Evolutionary conservation across 306 rosid species (phyloP).

Genomic region (Betula pendula): DNA sequence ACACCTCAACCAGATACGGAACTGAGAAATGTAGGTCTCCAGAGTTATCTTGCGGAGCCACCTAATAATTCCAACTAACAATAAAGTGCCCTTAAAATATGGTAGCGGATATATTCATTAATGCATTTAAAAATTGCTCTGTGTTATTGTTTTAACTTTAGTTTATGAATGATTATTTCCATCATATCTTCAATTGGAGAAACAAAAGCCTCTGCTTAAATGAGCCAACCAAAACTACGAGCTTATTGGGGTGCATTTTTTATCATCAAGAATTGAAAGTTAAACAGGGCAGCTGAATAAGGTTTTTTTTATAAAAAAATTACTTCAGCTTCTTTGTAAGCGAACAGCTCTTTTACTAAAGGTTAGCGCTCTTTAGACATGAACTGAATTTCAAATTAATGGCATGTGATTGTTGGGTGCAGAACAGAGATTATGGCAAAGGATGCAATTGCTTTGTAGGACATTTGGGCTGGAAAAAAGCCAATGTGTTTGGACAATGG

Average conservation of each 20-base stretch:
- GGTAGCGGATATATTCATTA: conserved; percentile 18
- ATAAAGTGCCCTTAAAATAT: conserved; percentile 16
- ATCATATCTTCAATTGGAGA: background rate
- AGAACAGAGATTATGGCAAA: conserved; percentile 86
- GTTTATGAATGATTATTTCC: background rate
- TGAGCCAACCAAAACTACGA: background rate
- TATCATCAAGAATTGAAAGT: background rate
- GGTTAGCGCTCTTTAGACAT: background rate
- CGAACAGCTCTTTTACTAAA: background rate
- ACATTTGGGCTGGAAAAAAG: conserved; percentile 88
- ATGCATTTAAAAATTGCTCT: no score
- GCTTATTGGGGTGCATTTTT: background rate
- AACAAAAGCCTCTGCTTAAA: background rate
- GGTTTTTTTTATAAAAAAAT: background rate
- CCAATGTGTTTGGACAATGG: conserved; percentile 98
- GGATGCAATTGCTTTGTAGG: conserved; percentile 81
- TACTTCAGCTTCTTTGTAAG: background rate
- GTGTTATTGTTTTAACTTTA: background rate
- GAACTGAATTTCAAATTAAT: conserved; percentile 2
- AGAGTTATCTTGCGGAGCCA: conserved; percentile 99
- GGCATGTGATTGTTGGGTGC: conserved; percentile 41
- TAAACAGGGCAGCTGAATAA: background rate
- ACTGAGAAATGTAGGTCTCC: conserved; percentile 98
- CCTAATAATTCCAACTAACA: conserved; percentile 45
- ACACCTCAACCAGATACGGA: conserved; percentile 99